Percentiles rank a stretch among this genome's conserved stretches.
These are phyloP conservation scores for Isabelozyma rhagii DNA, from an alignment of 805 yeast species.

Conservation along the genomic window DNA sequence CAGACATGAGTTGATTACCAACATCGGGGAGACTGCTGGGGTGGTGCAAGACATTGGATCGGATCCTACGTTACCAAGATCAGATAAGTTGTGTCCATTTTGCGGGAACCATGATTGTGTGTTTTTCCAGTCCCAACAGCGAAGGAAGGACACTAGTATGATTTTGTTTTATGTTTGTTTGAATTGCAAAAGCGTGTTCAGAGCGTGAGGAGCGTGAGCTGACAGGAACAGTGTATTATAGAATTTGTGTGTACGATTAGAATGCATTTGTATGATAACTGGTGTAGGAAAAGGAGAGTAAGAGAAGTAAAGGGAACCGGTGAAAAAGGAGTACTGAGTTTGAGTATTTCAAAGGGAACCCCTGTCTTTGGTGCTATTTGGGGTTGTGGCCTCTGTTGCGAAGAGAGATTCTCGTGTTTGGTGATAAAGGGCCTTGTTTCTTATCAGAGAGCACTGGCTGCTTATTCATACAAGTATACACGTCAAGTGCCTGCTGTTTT, in stretches of 20 bases:
- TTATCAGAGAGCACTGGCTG: too few species aligned
- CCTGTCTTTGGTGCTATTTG: too few species aligned
- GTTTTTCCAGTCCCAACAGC: slow-evolving; percentile 94
- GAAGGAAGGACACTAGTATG: slow-evolving; percentile 94
- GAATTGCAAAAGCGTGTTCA: slow-evolving; percentile 75
- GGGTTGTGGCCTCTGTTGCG: too few species aligned
- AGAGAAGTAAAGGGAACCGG: not conserved
- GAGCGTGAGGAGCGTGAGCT: slow-evolving; percentile 26
- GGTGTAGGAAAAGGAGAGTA: not conserved
- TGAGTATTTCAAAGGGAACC: too few species aligned
- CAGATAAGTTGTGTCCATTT: slow-evolving; percentile 88
- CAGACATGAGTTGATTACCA: slow-evolving; percentile 87
- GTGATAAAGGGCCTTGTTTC: too few species aligned
- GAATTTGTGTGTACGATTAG: not conserved
- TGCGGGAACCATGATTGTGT: slow-evolving; percentile 90
- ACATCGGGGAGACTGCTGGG: slow-evolving; percentile 95
- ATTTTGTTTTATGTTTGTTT: slow-evolving; percentile 88
- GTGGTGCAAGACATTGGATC: slow-evolving; percentile 92
- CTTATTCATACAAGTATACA: too few species aligned
- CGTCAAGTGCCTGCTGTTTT: too few species aligned
- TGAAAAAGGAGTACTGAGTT: not conserved
- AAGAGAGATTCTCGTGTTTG: too few species aligned
- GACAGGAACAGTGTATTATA: not conserved
- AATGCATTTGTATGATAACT: not conserved
- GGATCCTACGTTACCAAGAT: slow-evolving; percentile 97